Percentiles rank a stretch among this genome's conserved stretches.
Evolutionary conservation across 2,329 filamentous ascomycete genomes (phyloP).

Genomic region (Sarocladiaceae sp.): DNA sequence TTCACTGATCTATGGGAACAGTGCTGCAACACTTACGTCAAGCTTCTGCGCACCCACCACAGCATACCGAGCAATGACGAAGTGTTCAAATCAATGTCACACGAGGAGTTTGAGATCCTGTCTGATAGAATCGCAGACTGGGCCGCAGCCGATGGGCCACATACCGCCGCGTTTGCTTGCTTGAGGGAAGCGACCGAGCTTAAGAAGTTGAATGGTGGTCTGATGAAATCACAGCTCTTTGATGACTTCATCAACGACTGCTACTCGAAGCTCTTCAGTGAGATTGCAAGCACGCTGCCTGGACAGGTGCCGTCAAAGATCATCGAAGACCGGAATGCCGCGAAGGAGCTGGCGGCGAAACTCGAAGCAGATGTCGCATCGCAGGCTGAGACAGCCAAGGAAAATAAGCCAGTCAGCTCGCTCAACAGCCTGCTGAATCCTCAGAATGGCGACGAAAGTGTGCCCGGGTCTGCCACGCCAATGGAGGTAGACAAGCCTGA

Average conservation of each 20-base stretch:
- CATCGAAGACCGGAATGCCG: constrained; percentile 41
- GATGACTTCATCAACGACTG: constrained; percentile 93
- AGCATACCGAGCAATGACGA: constrained; percentile 47
- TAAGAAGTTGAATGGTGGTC: constrained; percentile 73
- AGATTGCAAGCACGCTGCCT: constrained; percentile 58
- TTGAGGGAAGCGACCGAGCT: constrained; percentile 56
- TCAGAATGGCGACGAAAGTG: constrained; percentile 33
- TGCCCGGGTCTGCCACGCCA: constrained; percentile 28
- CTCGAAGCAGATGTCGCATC: constrained; percentile 29
- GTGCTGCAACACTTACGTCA: constrained; percentile 50
- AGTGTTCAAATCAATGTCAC: constrained; percentile 47
- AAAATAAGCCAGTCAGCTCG: constrained; percentile 22
- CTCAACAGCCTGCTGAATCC: constrained; percentile 40
- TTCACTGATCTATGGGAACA: constrained; percentile 57
- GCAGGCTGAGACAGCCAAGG: constrained; percentile 25
- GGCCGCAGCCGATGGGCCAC: constrained; percentile 36
- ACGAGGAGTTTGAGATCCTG: constrained; percentile 55
- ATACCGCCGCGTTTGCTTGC: constrained; percentile 43
- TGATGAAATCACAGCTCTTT: constrained; percentile 81
- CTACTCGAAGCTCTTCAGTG: constrained; percentile 72
- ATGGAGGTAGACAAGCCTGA: constrained; percentile 37
- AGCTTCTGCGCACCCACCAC: constrained; percentile 46
- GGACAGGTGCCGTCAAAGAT: constrained; percentile 42
- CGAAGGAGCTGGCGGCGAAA: constrained; percentile 34
- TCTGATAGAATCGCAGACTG: constrained; percentile 52